These are phyloP conservation scores for Pittosporum tobira DNA, from an alignment of 129 eudicot genomes.

Conservation along the genomic window DNA sequence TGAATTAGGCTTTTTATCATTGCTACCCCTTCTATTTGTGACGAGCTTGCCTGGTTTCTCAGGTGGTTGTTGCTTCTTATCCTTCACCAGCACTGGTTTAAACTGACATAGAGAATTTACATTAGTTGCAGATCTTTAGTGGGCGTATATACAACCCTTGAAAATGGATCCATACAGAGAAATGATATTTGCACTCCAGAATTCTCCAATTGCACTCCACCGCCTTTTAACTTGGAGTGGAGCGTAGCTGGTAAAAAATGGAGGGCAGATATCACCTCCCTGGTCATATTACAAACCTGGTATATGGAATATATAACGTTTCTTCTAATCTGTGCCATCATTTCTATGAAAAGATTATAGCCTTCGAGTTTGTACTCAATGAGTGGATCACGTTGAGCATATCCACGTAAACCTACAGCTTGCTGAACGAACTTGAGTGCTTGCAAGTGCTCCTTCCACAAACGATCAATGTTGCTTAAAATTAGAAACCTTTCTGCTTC, in stretches of 20 bases:
- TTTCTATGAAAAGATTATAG: conserved; percentile 93
- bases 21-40: conserved; percentile 39
- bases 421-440: conserved; percentile 96
- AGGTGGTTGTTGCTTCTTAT: conserved; percentile 34
- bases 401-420: conserved; percentile 98
- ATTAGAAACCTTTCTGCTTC: conserved; percentile 93
- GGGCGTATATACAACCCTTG: no score
- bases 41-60: conserved; percentile 36
- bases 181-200: no score
- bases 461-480: conserved; percentile 87
- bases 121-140: background rate
- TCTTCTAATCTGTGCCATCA: conserved; percentile 99
- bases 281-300: conserved; percentile 43
- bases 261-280: no score
- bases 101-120: conserved; percentile 39
- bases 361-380: conserved; percentile 99
- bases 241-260: no score
- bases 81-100: conserved; percentile 77
- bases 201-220: no score
- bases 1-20: conserved; percentile 16
- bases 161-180: no score
- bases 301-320: conserved; percentile 90
- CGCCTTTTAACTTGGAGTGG: no score
- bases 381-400: conserved; percentile 98
- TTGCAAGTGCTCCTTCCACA: conserved; percentile 99